Percentiles rank a stretch among this genome's conserved stretches.
These are phyloP conservation scores for Eudorina sp. DNA, from an alignment of 139 green algal species.

Conservation along the genomic window DNA sequence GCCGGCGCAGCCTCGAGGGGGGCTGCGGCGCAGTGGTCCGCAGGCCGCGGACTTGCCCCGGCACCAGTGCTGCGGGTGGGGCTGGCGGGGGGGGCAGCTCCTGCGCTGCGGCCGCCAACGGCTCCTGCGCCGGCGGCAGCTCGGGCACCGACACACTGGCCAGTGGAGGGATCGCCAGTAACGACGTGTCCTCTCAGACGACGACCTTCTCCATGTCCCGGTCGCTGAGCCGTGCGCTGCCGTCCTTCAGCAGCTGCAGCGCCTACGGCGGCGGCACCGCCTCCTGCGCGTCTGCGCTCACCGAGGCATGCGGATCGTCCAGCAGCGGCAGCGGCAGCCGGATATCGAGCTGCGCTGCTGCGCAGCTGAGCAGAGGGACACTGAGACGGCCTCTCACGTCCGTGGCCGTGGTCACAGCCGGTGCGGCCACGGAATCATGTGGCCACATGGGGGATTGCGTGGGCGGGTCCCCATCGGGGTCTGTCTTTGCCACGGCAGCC, in stretches of 20 bases:
- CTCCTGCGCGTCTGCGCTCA: background rate
- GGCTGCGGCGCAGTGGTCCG: too few relatives aligned
- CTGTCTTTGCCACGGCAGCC: too few relatives aligned
- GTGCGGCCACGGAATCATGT: too few relatives aligned
- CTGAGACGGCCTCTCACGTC: too few relatives aligned
- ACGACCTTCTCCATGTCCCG: background rate
- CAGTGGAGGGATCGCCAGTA: background rate
- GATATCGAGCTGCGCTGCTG: background rate
- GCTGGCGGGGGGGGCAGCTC: background rate
- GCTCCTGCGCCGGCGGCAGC: background rate
- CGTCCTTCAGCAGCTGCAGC: slow-evolving; percentile 20
- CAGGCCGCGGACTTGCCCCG: background rate
- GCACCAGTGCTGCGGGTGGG: background rate
- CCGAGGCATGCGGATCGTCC: background rate
- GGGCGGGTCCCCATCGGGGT: too few relatives aligned
- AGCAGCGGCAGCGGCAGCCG: background rate
- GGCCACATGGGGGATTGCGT: too few relatives aligned
- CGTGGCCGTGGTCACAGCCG: too few relatives aligned
- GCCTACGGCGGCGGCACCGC: background rate
- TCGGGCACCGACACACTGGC: background rate
- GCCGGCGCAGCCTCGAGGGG: background rate
- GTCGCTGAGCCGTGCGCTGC: slow-evolving; percentile 7
- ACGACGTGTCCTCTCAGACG: background rate
- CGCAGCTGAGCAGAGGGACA: background rate
- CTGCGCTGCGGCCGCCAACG: background rate